These are phyloP conservation scores for Thyridium curvatum DNA, from an alignment of 2,329 filamentous ascomycete species.

Conservation along the genomic window DNA sequence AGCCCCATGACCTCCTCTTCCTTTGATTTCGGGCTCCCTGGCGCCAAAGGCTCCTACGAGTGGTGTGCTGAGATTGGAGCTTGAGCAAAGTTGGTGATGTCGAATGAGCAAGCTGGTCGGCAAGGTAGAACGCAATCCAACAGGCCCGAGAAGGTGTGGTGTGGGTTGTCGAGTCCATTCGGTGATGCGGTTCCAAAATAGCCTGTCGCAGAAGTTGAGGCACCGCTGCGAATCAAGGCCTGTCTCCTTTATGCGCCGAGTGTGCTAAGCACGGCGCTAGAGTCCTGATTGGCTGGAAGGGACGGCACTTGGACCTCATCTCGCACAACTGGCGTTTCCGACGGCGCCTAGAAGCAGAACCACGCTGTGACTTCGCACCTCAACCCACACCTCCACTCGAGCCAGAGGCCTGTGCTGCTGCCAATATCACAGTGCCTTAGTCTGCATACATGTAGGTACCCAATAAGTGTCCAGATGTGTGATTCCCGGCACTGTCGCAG, in stretches of 20 bases:
- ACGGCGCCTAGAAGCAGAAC: constrained; percentile 30
- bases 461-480: too few relatives aligned
- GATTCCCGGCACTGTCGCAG: too few relatives aligned
- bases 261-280: constrained; percentile 27
- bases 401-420: too few relatives aligned
- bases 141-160: not conserved
- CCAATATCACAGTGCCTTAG: too few relatives aligned
- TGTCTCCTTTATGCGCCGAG: constrained; percentile 31
- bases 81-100: constrained; percentile 2
- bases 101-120: constrained; percentile 8
- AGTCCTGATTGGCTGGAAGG: constrained; percentile 28
- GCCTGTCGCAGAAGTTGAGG: constrained; percentile 22
- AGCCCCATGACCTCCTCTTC: too few relatives aligned
- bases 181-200: constrained; percentile 14
- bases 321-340: constrained; percentile 27
- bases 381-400: too few relatives aligned
- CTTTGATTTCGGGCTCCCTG: too few relatives aligned
- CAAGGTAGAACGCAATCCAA: not conserved
- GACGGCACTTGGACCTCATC: constrained; percentile 19
- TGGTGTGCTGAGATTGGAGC: too few relatives aligned
- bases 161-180: constrained; percentile 8
- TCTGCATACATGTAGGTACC: too few relatives aligned
- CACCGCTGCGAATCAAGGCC: constrained; percentile 28
- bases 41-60: too few relatives aligned
- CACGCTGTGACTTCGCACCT: too few relatives aligned